These are phyloP conservation scores for Nothomitra cinnamomea DNA, from an alignment of 2,329 filamentous ascomycete species.

Conservation along the genomic window DNA sequence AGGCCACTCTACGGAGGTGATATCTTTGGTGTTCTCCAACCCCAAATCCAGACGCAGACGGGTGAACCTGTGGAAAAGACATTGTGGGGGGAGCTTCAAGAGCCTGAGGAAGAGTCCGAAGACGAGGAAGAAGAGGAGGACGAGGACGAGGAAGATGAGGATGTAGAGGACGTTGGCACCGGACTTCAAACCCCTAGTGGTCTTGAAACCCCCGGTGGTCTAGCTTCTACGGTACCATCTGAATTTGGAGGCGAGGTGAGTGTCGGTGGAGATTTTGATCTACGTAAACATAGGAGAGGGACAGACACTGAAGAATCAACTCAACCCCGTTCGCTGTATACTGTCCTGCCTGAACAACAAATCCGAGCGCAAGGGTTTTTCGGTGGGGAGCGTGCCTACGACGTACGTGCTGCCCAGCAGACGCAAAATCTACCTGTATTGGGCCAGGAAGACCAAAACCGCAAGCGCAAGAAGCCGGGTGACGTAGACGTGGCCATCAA, in stretches of 20 bases:
- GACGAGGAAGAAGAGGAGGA: conserved; percentile 59
- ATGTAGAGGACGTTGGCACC: conserved; percentile 41
- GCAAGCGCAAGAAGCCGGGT: conserved; percentile 89
- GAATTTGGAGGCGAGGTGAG: conserved; percentile 62
- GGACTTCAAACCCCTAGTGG: conserved; percentile 61
- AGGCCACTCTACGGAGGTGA: conserved; percentile 84
- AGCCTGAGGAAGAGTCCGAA: conserved; percentile 56
- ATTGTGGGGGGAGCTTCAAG: conserved; percentile 83
- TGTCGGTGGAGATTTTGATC: conserved; percentile 72
- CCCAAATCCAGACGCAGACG: conserved; percentile 41
- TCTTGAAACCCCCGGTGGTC: conserved; percentile 63
- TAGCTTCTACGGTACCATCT: conserved; percentile 63
- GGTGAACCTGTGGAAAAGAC: conserved; percentile 74
- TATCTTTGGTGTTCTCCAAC: conserved; percentile 65
- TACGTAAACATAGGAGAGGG: conserved; percentile 71
- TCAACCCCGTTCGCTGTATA: conserved; percentile 64
- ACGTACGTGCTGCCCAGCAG: conserved; percentile 46
- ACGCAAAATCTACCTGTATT: conserved; percentile 48
- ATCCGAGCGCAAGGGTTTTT: conserved; percentile 85
- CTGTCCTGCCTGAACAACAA: conserved; percentile 76
- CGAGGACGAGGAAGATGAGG: conserved; percentile 45
- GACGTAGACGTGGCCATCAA: conserved; percentile 90
- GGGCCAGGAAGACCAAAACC: conserved; percentile 57
- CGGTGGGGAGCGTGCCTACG: conserved; percentile 84
- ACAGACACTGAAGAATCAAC: conserved; percentile 73